A percentile compares a stretch with the other conserved stretches of the same genome.
phyloP scores from a whole-genome alignment of 208 protist genomes.

The Sergeia podlipaevii region DNA sequence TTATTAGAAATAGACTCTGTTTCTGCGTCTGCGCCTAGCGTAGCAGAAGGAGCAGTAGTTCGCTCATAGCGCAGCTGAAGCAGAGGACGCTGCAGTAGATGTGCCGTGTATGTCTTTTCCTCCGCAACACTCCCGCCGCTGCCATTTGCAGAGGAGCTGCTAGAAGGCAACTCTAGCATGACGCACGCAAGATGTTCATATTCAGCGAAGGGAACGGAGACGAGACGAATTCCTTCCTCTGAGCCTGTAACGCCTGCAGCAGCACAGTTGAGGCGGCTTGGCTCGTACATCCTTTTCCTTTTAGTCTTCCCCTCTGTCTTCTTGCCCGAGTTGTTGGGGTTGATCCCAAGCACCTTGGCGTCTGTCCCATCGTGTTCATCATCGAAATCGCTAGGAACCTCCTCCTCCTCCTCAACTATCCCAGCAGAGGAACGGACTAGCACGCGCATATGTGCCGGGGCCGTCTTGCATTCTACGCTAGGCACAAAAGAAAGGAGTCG shows the following conservation, averaged over 20 bases:
- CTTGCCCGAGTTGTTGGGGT: too few species aligned
- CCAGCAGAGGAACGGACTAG: slow-evolving; percentile 1
- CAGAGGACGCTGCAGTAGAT: slow-evolving; percentile 18
- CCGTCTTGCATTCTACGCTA: slow-evolving; percentile 12
- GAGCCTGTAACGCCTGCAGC: too few species aligned
- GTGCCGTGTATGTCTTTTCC: slow-evolving; percentile 11
- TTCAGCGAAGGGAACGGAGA: slow-evolving; percentile 23
- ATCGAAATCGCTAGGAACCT: neutral
- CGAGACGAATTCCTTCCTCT: slow-evolving; percentile 14
- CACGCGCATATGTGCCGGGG: slow-evolving; percentile 17
- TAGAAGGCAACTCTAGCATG: too few species aligned
- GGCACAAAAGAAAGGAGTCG: slow-evolving; percentile 25
- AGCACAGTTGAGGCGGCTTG: too few species aligned
- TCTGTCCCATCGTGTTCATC: slow-evolving; percentile 7
- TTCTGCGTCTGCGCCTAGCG: too few species aligned
- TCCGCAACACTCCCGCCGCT: neutral
- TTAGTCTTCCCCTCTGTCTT: too few species aligned
- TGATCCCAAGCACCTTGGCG: neutral
- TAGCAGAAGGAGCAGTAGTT: too few species aligned
- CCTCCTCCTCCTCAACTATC: neutral
- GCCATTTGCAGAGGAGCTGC: too few species aligned
- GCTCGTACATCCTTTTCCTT: too few species aligned
- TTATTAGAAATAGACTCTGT: slow-evolving; percentile 2
- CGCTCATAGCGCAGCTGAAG: too few species aligned
- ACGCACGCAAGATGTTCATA: slow-evolving; percentile 33